Percentiles rank a stretch among this genome's conserved stretches.
Conservation (phyloP, 106 monocot species). For the Allium sativum region DNA sequence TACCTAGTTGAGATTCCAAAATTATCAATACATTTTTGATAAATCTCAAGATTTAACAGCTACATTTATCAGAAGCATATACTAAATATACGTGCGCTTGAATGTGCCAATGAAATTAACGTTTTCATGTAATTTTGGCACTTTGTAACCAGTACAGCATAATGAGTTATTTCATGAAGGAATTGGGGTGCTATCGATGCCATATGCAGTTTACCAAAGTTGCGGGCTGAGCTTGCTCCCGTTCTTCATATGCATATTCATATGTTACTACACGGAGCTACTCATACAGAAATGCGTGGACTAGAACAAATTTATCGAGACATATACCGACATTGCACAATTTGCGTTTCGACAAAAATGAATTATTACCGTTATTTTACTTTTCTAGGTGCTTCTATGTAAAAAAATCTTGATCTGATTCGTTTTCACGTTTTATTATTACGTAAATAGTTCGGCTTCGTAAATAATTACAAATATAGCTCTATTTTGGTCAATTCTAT, state of each 20-base stretch:
- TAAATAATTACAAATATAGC: too few species aligned
- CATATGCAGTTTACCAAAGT: conserved; percentile 48
- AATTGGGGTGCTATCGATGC: conserved; percentile 57
- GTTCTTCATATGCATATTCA: conserved; percentile 23
- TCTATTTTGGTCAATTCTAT: too few species aligned
- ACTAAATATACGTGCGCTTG: neutral
- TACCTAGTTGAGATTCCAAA: neutral
- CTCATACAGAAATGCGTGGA: conserved; percentile 64
- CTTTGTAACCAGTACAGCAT: neutral
- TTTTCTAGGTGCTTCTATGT: too few species aligned
- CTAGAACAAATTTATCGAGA: conserved; percentile 22
- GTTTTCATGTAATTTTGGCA: neutral
- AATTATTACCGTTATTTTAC: too few species aligned
- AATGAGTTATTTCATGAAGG: conserved; percentile 18
- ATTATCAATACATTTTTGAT: neutral
- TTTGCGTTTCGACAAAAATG: too few species aligned
- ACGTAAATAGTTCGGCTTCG: too few species aligned
- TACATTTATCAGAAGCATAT: neutral
- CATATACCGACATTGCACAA: conserved; percentile 60
- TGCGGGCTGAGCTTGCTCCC: conserved; percentile 57
- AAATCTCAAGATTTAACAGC: neutral
- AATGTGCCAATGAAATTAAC: too few species aligned
- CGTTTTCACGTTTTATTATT: too few species aligned
- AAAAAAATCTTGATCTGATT: too few species aligned
- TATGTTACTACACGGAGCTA: conserved; percentile 68